Evolutionary conservation across 2,329 filamentous ascomycete genomes (phyloP), one percentile per base, ranked within the genome.

Genomic region (Cladophialophora bantiana): DNA sequence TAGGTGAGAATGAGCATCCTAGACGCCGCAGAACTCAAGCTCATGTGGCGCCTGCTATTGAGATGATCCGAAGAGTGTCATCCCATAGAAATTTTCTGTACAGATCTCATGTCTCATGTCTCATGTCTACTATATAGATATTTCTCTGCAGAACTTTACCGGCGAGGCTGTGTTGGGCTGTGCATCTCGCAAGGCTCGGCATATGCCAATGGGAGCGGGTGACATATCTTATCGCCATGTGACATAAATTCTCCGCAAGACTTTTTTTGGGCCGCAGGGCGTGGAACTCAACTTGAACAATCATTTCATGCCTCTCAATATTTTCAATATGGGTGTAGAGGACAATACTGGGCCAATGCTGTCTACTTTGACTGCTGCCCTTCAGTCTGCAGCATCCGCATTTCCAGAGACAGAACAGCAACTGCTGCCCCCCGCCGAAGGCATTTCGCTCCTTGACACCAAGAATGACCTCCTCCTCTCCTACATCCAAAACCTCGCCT

Each of bases 391-490:
- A 4, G 59, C 65, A 18, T 67, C 67, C 20, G 68, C 70, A 9
- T 65, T 72, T 34, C 69, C 72, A 32, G 61, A 68, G n/a, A 53
- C 66, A 0, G 83, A 90, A 54, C 88, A 93, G 66, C 88, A 89
- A 13, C 86, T 96, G 67, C 82, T 90, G 57, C 87, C 91, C n/a
- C 90, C 91, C 1, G 15, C 54, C 18, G 89, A 97, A 74, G 94
- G 95, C 75, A 95, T 99, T 66, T 97, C 95, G 0, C 88, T 99
- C 0, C 89, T 99, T 74, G 93, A 98, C 76, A 89, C 92, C 71
- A 99, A 99, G 82, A 98, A 96, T 80, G 95, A 99, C 77, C 85
- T 99, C n/a, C 88, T 99, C 18, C 88, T 99, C 45, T 94, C 94
- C 3, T 99, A 99, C 79, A 84, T 99, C 0, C 94, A 99, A 75